Base-by-base conservation (phyloP, 108 stramenopile species). In the Cyclotella baltica region DNA sequence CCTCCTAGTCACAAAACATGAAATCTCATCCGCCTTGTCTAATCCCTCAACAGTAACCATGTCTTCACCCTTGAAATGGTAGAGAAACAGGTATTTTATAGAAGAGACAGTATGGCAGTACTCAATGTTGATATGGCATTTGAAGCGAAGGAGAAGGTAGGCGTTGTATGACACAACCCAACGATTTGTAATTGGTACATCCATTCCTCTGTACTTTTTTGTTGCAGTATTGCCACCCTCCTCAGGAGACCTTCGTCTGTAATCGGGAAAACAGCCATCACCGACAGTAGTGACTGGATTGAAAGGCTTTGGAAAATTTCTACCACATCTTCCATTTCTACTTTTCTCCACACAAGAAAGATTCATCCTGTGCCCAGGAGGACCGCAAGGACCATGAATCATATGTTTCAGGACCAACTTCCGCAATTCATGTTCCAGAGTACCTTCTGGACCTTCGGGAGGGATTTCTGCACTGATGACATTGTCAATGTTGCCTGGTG, bases 381-480 rank as follows among this genome's bases (percentile, higher is more conserved):
- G 1, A 25, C 9, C 9, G n/a, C 68, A 70, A 11, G 72, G 59
- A 3, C 72, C 57, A 33, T 61, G 57, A 4, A 61, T 46, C 72
- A 59, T 72, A 4, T 28, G 15, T 6, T 36, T 43, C 5, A 33
- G 48, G 9, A 80, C 78, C 2, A 43, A 15, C 4, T 38, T 13
- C 20, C 67, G 27, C 2, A 73, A 72, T 35, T 28, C 27, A 5
- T 62, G 70, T 5, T 65, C 55, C 31, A 10, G 3, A 1, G 4
- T 55, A 43, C 40, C 40, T 43, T 6, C 10, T 11, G 40, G 10
- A 43, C 40, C 40, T 22, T 59, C 59, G 33, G 28, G 10, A 34
- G 78, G 80, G 16, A 81, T 75, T 52, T 81, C 80, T 18, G 80
- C 73, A 28, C 20, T 67, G 2, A 70, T 63, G 9, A 65, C 43